Base-by-base conservation (phyloP, 2,329 filamentous ascomycete species). In the Teratosphaeriaceae sp. region DNA sequence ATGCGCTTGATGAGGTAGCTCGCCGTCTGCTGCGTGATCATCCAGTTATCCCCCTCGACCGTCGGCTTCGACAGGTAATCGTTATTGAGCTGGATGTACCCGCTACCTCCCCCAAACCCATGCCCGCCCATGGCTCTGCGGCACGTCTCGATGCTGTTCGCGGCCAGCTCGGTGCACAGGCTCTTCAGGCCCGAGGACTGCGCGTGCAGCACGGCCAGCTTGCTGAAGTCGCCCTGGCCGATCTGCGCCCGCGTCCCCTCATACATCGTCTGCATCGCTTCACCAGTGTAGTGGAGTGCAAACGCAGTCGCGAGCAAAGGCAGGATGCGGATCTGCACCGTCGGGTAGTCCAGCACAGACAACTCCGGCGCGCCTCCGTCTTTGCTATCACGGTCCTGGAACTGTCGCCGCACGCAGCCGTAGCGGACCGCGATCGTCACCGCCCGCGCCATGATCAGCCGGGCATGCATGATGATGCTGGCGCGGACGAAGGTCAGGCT, bases 41-140 rank as follows among this genome's bases (percentile, higher is more conserved):
- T 76, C 71, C 72, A 75, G 43, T 76, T 76, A 52, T 76, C 73
- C 2, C 74, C 73, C 49, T 77, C 73, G 2, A 77, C 74, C 0
- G 73, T 76, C 1, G 71, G 72, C 53, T 76, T 76, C 2, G 71
- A 69, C 4, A 74, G 60, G 40, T 74, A 74, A 44, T 73, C 70
- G 12, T 67, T 64, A 50, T 75, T 74, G 27, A 75, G 59, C 22
- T 73, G 70, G 9, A 76, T 69, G 23, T 75, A 65, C 2, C 73
- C 73, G 52, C 70, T 75, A 1, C 67, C 70, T 15, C 71, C 72
- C 3, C 72, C 71, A 49, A 74, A 76, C 1, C 73, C 73, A 54
- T 76, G 73, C 0, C 73, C 73, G 15, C 74, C 74, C 65, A 75
- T 67, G 5, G 73, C 71, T 34, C 73, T 60, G 23, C 73, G 66